Conservation (phyloP, 495 filamentous ascomycete genomes). For the Jackrogersella minutella region DNA sequence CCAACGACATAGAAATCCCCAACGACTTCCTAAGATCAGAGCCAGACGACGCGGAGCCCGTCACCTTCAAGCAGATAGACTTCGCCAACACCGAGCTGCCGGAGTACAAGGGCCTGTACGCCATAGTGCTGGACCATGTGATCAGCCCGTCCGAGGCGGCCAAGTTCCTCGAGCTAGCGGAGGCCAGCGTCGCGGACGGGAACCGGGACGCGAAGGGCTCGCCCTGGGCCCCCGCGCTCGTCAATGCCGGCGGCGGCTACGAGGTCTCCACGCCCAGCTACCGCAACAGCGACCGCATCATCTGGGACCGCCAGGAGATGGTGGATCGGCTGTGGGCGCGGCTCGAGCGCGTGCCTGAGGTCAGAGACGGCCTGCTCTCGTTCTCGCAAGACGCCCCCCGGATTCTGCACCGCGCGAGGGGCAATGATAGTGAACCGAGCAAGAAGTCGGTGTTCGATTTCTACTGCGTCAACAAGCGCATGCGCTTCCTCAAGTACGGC, state of each 20-base stretch:
- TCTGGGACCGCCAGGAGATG: constrained; percentile 71
- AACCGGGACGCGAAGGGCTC: constrained; percentile 29
- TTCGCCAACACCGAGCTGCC: constrained; percentile 60
- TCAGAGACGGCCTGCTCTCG: constrained; percentile 40
- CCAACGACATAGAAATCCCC: constrained; percentile 46
- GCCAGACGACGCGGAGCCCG: constrained; percentile 44
- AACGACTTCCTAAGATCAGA: constrained; percentile 43
- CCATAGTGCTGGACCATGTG: constrained; percentile 70
- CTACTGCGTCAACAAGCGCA: constrained; percentile 74
- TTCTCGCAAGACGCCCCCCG: constrained; percentile 19
- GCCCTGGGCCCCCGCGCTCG: constrained; percentile 69
- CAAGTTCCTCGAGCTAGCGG: constrained; percentile 63
- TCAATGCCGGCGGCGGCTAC: constrained; percentile 71
- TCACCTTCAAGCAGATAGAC: constrained; percentile 56
- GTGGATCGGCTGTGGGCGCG: constrained; percentile 69
- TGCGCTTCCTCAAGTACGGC: constrained; percentile 83
- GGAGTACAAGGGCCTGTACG: constrained; percentile 63
- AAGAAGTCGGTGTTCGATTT: constrained; percentile 55
- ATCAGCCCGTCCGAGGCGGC: constrained; percentile 68
- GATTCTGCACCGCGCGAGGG: not conserved
- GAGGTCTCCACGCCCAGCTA: constrained; percentile 64
- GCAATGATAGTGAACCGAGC: not conserved
- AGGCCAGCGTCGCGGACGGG: constrained; percentile 53
- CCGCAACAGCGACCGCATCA: constrained; percentile 77
- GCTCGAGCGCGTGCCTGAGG: constrained; percentile 42